Evolutionary conservation across 345 rosid species (phyloP), one percentile per base, ranked within the genome.

Genomic region (Iberis pinnata): DNA sequence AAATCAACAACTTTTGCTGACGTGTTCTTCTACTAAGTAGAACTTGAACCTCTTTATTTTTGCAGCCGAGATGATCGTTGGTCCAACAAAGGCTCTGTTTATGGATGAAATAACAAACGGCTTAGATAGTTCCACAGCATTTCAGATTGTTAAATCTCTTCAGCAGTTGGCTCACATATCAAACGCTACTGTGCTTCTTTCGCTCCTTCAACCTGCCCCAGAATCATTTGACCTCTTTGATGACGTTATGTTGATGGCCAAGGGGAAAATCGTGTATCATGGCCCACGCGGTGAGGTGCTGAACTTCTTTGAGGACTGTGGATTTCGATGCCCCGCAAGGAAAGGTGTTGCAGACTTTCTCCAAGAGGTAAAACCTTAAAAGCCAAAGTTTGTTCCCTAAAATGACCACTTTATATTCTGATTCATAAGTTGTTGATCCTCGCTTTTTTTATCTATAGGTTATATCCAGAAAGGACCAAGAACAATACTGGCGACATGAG

Each of bases 101-200:
- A 84, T 84, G 88, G 88, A 78, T 56, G 88, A 81, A 70, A 81
- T 82, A 54, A 80, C 97, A 7, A 85, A 84, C 8, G 95, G 95
- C 18, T 56, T 88, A 45, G 86, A 88, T 62, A 88, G 84, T 58
- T 82, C 97, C n/a, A 88, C 92, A 2, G 84, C 97, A 25, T 85
- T 56, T 50, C 84, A 80, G 44, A 82, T 88, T 37, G 88, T 82
- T 51, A 88, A 85, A 37, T 80, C 84, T 9, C 57, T 88, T 26
- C 84, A 54, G 78, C 88, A 88, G 55, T 27, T 45, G 25, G 62
- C 72, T 65, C 95, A 85, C 61, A 73, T 82, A 59, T 47, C 79
- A 6, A 53, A 74, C 8, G 84, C 73, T 60, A 85, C 97, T 8
- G 71, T 80, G 19, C 43, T 80, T 46, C 76, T 85, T 55, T 84